Percentiles rank a stretch among this genome's conserved stretches.
Conservation (phyloP, 129 eudicot genomes). For the Centaurea solstitialis region DNA sequence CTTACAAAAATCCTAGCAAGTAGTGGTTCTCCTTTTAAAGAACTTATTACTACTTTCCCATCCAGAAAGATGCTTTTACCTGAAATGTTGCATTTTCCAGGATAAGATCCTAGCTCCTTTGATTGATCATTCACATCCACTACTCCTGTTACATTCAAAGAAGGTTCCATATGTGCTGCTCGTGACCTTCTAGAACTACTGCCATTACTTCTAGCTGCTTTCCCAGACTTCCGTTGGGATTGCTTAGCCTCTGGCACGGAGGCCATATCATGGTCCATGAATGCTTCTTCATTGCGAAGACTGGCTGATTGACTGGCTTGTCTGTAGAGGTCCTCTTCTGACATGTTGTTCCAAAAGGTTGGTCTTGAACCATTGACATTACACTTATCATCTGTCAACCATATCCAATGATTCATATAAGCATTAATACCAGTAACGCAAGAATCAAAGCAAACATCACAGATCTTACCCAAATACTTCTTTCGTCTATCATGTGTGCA, state of each 20-base stretch:
- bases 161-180: slow-evolving; percentile 51
- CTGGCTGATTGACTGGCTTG: slow-evolving; percentile 31
- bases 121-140: slow-evolving; percentile 42
- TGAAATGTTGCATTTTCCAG: slow-evolving; percentile 49
- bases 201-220: slow-evolving; percentile 47
- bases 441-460: slow-evolving; percentile 5
- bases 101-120: slow-evolving; percentile 41
- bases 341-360: slow-evolving; percentile 54
- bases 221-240: slow-evolving; percentile 45
- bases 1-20: background rate
- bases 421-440: background rate
- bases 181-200: slow-evolving; percentile 62
- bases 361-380: slow-evolving; percentile 40
- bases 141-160: slow-evolving; percentile 40
- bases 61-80: slow-evolving; percentile 37
- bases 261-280: slow-evolving; percentile 29
- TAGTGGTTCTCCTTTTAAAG: background rate
- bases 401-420: background rate
- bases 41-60: background rate
- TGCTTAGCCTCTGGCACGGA: slow-evolving; percentile 55
- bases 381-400: slow-evolving; percentile 39
- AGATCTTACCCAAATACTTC: background rate
- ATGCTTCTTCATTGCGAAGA: slow-evolving; percentile 35
- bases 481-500: background rate
- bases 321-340: slow-evolving; percentile 44